phyloP scores from a whole-genome alignment of 176 grass and related monocot genomes.

The Lolium rigidum region DNA sequence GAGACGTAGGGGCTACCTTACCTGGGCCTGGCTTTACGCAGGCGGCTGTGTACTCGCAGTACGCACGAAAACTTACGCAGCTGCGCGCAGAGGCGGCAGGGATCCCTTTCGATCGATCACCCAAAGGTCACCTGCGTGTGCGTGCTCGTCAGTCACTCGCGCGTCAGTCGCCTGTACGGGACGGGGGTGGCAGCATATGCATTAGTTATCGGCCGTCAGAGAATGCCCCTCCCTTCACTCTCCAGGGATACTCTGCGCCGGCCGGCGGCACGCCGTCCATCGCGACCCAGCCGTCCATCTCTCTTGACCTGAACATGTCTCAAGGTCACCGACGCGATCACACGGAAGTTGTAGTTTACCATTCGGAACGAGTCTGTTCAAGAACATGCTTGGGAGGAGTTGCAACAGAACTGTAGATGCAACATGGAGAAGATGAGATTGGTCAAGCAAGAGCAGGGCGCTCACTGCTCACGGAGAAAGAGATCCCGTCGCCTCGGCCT shows the following conservation, averaged over 20 bases:
- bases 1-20: slow-evolving; percentile 32
- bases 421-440: no score
- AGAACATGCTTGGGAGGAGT: neutral
- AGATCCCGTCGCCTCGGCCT: neutral
- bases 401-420: no score
- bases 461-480: no score
- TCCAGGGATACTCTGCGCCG: neutral
- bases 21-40: slow-evolving; percentile 24
- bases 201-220: slow-evolving; percentile 35
- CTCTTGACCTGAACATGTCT: neutral
- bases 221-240: slow-evolving; percentile 10
- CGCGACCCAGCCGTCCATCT: neutral
- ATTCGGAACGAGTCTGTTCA: neutral
- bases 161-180: neutral
- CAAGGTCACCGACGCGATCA: neutral
- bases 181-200: neutral
- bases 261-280: neutral
- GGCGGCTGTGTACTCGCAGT: slow-evolving; percentile 2
- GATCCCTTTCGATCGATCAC: neutral
- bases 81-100: neutral
- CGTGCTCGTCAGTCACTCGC: slow-evolving; percentile 34
- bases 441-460: neutral
- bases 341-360: neutral
- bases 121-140: slow-evolving; percentile 21
- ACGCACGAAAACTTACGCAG: slow-evolving; percentile 43